Base-by-base conservation (phyloP, 495 filamentous ascomycete genomes). In the Emericellopsis terricola region DNA sequence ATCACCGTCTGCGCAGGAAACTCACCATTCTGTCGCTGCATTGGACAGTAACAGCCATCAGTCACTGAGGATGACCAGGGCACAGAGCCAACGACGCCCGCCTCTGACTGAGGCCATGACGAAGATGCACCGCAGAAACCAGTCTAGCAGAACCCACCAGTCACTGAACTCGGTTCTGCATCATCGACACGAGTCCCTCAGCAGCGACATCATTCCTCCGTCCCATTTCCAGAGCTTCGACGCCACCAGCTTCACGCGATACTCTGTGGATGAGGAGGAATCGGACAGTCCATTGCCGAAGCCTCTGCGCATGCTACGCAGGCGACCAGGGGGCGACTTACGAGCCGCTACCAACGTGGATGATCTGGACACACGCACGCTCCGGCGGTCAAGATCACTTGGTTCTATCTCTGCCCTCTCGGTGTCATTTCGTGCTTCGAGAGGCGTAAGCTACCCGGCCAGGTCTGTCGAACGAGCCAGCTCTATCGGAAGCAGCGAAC, bases 311-410 rank as follows among this genome's bases (percentile, higher is more conserved):
- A 67, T 80, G 39, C 71, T 97, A 27, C 71, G 89, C 37, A 69
- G 89, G 47, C 71, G 81, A 18, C 91, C 87, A 13, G 89, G 89
- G 31, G 85, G 89, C 23, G 77, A 96, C 57, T 60, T 97, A 33
- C 74, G 83, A 41, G 81, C 77, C 16, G 82, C 73, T 32, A 64
- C 71, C 18, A 81, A 78, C 48, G 76, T 80, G 16, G 69, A 71
- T 40, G 81, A 85, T 27, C 46, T 80, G 6, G 71, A 79, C 31
- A 45, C 46, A 4, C 18, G 62, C 3, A 14, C 1, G 2, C 43
- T 63, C 15, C 60, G 64, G 33, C 66, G 73, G 42, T 80, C 80
- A 15, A 69, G 62, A 26, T 92, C 84, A 5, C 67, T 74, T 14
- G 74, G 69, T 16, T 87, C 83, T 3, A 50, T 84, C 32, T 70